Evolutionary conservation across 345 rosid species (phyloP).

Genomic region (Limnanthes douglasii): DNA sequence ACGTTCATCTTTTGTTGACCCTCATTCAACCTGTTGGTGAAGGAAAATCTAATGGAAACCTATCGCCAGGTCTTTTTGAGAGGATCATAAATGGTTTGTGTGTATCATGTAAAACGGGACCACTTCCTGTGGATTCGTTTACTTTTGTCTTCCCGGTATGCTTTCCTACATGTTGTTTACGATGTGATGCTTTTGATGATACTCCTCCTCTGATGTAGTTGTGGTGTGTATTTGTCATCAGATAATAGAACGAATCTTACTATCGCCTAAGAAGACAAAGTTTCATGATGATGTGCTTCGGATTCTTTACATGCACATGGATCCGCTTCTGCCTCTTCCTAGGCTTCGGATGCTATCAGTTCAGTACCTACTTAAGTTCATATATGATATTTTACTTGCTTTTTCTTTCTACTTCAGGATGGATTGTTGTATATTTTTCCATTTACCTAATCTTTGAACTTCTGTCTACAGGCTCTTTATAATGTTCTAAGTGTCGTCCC

Average conservation of each 20-base stretch:
- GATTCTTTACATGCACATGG: slow-evolving; percentile 76
- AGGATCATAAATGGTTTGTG: slow-evolving; percentile 58
- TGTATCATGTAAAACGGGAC: slow-evolving; percentile 67
- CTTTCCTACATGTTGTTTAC: slow-evolving; percentile 4
- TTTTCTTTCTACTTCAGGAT: slow-evolving; percentile 1
- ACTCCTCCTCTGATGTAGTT: slow-evolving; percentile 5
- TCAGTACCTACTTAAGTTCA: slow-evolving; percentile 9
- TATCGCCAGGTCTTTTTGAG: slow-evolving; percentile 56
- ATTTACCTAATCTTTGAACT: slow-evolving; percentile 1
- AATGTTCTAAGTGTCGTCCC: slow-evolving; percentile 84
- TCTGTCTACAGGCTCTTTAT: slow-evolving; percentile 60
- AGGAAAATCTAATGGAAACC: slow-evolving; percentile 29
- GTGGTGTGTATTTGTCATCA: slow-evolving; percentile 15
- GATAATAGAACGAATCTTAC: slow-evolving; percentile 83
- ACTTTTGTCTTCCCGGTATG: slow-evolving; percentile 85
- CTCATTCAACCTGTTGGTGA: slow-evolving; percentile 30
- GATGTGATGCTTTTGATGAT: background rate
- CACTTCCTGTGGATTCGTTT: slow-evolving; percentile 96
- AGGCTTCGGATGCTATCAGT: slow-evolving; percentile 93
- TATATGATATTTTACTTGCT: background rate
- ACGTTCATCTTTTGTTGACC: slow-evolving; percentile 33
- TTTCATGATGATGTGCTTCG: slow-evolving; percentile 80
- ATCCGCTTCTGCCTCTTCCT: slow-evolving; percentile 86
- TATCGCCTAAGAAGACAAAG: slow-evolving; percentile 60
- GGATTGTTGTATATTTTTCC: background rate